A percentile compares a stretch with the other conserved stretches of the same genome.
These are phyloP conservation scores for Backusella tarrabulga DNA, from an alignment of 192 early-diverging fungal species.

Conservation along the genomic window DNA sequence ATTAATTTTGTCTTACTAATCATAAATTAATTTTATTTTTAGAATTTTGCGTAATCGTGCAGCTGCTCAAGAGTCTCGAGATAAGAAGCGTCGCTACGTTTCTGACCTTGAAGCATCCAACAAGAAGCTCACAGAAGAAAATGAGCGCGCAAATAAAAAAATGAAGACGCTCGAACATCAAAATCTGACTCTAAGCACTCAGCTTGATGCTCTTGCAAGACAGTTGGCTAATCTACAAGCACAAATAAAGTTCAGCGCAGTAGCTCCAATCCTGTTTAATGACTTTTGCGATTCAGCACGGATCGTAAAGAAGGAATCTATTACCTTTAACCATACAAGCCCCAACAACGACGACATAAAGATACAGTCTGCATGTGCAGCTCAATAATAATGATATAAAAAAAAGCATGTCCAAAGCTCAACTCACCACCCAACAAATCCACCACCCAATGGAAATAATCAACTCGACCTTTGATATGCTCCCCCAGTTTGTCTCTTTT, in stretches of 20 bases:
- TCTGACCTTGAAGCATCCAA: constrained; percentile 55
- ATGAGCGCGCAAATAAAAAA: constrained; percentile 44
- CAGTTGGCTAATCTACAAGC: constrained; percentile 39
- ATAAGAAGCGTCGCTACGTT: constrained; percentile 71
- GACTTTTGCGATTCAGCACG: constrained; percentile 55
- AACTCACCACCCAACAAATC: constrained; percentile 12
- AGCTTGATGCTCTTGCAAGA: constrained; percentile 27
- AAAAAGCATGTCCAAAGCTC: background rate
- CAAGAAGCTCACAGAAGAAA: constrained; percentile 49
- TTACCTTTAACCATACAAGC: background rate
- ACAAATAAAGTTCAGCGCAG: constrained; percentile 37
- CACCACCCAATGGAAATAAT: constrained; percentile 40
- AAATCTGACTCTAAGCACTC: constrained; percentile 36
- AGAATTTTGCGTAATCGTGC: constrained; percentile 68
- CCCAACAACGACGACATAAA: background rate
- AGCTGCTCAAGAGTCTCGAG: constrained; percentile 76
- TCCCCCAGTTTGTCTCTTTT: background rate
- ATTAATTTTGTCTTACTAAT: background rate
- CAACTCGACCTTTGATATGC: background rate
- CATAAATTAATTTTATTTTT: background rate
- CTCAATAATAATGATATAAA: constrained; percentile 1
- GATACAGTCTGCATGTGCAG: background rate
- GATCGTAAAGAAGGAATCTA: constrained; percentile 34
- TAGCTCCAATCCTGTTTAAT: constrained; percentile 38
- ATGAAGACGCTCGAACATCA: constrained; percentile 52